Evolutionary conservation across 345 rosid species (phyloP).

Genomic region (Salix brachista): DNA sequence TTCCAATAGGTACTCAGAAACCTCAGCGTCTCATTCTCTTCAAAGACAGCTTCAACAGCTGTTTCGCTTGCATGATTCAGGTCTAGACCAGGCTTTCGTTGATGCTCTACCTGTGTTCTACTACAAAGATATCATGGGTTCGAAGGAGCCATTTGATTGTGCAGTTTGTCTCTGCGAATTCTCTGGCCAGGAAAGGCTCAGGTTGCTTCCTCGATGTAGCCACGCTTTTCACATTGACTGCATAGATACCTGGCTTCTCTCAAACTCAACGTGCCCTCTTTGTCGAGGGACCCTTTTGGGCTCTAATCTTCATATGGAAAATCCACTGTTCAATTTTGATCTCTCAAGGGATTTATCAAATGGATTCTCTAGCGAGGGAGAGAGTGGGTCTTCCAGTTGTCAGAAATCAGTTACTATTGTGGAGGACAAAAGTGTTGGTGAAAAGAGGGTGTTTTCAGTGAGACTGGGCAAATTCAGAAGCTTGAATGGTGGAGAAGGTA

Average conservation of each 20-base stretch:
- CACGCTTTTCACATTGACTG: conserved; percentile 74
- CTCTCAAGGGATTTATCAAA: conserved; percentile 22
- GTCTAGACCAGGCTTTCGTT: conserved; percentile 61
- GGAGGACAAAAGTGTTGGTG: conserved; percentile 20
- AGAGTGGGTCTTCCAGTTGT: conserved; percentile 14
- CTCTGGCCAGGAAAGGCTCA: conserved; percentile 48
- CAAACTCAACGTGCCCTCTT: conserved; percentile 77
- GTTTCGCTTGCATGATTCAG: conserved; percentile 61
- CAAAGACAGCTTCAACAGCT: conserved; percentile 73
- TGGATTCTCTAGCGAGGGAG: conserved; percentile 27
- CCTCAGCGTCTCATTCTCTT: conserved; percentile 39
- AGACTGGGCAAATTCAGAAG: conserved; percentile 60
- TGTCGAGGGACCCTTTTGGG: conserved; percentile 50
- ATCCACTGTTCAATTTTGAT: conserved; percentile 21
- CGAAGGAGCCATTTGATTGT: conserved; percentile 71
- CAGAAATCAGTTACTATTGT: conserved; percentile 11
- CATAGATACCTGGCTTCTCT: conserved; percentile 76
- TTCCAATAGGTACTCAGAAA: conserved; percentile 41
- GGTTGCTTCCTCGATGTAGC: conserved; percentile 60
- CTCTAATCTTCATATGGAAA: conserved; percentile 22
- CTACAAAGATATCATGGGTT: conserved; percentile 55
- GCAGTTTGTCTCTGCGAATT: conserved; percentile 72
- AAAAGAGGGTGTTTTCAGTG: conserved; percentile 48
- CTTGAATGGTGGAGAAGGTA: conserved; percentile 28
- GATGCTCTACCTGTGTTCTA: conserved; percentile 69